Evolutionary conservation across 306 rosid species (phyloP).

Genomic region (Datisca glomerata): DNA sequence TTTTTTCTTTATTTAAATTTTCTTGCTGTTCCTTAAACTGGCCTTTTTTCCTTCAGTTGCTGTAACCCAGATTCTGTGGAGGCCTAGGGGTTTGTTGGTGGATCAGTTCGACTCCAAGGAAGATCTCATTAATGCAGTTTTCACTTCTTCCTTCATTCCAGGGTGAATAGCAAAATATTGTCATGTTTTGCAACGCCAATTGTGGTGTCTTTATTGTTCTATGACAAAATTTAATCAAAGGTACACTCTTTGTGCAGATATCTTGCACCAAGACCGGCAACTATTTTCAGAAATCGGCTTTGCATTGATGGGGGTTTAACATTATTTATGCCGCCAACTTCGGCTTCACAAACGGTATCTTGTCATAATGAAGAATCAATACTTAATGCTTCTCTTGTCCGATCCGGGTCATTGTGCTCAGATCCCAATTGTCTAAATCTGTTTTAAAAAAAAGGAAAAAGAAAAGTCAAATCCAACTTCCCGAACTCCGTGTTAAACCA

Average conservation of each 20-base stretch:
- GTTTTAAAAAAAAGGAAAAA: too few species aligned
- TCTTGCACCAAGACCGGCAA: slow-evolving; percentile 91
- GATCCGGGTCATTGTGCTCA: background rate
- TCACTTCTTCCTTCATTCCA: slow-evolving; percentile 96
- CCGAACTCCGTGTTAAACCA: too few species aligned
- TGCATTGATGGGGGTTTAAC: slow-evolving; percentile 97
- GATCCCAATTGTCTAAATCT: too few species aligned
- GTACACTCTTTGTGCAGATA: too few species aligned
- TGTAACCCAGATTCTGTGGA: slow-evolving; percentile 85
- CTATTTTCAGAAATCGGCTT: slow-evolving; percentile 62
- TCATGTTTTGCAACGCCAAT: slow-evolving; percentile 14
- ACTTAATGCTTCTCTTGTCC: background rate
- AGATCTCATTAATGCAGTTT: slow-evolving; percentile 92
- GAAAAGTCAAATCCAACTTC: too few species aligned
- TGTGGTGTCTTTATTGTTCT: too few species aligned
- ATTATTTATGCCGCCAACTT: slow-evolving; percentile 91
- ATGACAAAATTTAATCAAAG: too few species aligned
- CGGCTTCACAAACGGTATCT: slow-evolving; percentile 81
- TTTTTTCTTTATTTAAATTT: too few species aligned
- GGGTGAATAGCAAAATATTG: slow-evolving; percentile 52
- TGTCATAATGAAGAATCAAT: background rate
- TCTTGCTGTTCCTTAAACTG: too few species aligned
- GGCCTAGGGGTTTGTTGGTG: slow-evolving; percentile 89
- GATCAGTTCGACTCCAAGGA: slow-evolving; percentile 93
- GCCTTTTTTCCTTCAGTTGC: slow-evolving; percentile 50